Conservation (phyloP, 306 rosid genomes). For the Ormosia emarginata region DNA sequence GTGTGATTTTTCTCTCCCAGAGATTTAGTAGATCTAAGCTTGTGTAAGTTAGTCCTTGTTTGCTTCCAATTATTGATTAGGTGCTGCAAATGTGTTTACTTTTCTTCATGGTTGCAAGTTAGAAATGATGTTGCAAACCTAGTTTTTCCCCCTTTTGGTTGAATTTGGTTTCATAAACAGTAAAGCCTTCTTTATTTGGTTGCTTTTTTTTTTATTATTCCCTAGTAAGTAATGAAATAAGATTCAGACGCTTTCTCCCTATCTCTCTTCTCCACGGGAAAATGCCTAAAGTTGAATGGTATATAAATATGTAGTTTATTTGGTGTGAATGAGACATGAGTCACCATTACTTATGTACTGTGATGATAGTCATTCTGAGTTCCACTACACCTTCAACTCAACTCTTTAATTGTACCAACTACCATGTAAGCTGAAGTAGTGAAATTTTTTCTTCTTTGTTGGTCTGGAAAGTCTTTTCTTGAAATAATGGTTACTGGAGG, state of each 20-base stretch:
- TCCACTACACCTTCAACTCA: background rate
- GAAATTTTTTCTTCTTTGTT: background rate
- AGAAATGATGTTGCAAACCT: background rate
- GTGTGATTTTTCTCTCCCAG: conserved; percentile 16
- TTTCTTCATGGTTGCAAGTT: background rate
- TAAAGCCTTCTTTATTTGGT: background rate
- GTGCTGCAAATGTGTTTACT: background rate
- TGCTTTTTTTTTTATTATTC: background rate
- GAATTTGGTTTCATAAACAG: background rate
- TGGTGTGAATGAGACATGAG: background rate
- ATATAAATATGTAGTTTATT: background rate
- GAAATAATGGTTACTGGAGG: background rate
- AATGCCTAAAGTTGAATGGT: background rate
- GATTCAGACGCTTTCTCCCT: background rate
- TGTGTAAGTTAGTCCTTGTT: background rate
- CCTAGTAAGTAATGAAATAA: background rate
- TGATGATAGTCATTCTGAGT: background rate
- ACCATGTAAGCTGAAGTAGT: background rate
- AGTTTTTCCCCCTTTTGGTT: background rate
- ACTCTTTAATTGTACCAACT: background rate
- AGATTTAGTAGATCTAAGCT: conserved; percentile 36
- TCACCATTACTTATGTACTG: background rate
- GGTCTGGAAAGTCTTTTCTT: background rate
- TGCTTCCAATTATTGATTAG: background rate
- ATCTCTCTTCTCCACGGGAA: background rate